Conservation (phyloP, 2,329 filamentous ascomycete genomes). For the Fusarium sp. region DNA sequence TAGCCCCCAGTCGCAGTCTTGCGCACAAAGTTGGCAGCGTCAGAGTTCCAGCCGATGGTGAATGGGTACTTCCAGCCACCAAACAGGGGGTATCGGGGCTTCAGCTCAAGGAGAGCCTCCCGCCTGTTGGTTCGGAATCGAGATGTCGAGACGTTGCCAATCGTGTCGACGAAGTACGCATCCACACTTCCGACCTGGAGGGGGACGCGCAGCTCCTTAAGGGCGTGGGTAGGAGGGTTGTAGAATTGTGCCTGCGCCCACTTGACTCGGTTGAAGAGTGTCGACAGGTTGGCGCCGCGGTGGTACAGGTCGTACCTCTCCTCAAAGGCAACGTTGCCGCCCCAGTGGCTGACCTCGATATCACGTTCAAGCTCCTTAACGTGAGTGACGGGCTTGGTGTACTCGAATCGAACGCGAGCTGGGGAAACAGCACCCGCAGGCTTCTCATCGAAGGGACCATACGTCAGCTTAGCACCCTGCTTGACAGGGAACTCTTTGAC, state of each 20-base stretch:
- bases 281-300: slow-evolving; percentile 83
- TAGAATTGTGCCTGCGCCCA: slow-evolving; percentile 83
- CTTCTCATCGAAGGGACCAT: slow-evolving; percentile 89
- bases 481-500: slow-evolving; percentile 81
- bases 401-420: slow-evolving; percentile 90
- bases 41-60: slow-evolving; percentile 94
- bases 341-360: slow-evolving; percentile 97
- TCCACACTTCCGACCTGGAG: slow-evolving; percentile 85
- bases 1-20: slow-evolving; percentile 78
- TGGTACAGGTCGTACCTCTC: slow-evolving; percentile 93
- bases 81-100: slow-evolving; percentile 96
- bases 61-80: slow-evolving; percentile 99
- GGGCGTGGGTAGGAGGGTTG: slow-evolving; percentile 81
- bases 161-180: slow-evolving; percentile 95
- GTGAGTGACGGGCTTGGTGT: slow-evolving; percentile 91
- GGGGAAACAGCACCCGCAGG: slow-evolving; percentile 83
- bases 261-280: slow-evolving; percentile 82
- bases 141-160: slow-evolving; percentile 97
- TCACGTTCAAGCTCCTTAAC: slow-evolving; percentile 87
- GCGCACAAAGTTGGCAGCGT: slow-evolving; percentile 83
- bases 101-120: slow-evolving; percentile 89
- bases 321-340: slow-evolving; percentile 95
- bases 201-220: slow-evolving; percentile 87
- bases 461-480: slow-evolving; percentile 88
- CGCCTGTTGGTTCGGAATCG: slow-evolving; percentile 84